Evolutionary conservation across 1,284 basidiomycete genomes (phyloP).

Genomic region (Wolfiporia cocos): DNA sequence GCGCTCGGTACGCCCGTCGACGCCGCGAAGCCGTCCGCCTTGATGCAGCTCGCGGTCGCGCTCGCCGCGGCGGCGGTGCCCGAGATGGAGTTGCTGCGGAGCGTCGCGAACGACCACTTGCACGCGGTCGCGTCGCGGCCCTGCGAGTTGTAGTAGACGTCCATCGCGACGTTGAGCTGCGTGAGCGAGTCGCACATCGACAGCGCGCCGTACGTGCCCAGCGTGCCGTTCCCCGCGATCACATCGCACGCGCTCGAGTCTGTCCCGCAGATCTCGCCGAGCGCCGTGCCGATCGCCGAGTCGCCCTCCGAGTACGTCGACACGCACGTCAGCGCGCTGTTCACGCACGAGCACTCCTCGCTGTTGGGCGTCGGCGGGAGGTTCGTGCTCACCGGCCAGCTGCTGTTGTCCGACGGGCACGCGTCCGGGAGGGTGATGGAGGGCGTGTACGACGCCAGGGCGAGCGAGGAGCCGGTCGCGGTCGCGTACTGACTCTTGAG

Average conservation of each 20-base stretch:
- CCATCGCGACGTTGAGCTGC: constrained; percentile 9
- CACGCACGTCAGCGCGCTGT: constrained; percentile 3
- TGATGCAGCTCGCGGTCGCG: constrained; percentile 4
- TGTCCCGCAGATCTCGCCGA: constrained; percentile 6
- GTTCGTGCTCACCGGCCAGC: constrained; percentile 5
- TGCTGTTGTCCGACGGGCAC: constrained; percentile 3
- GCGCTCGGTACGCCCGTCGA: constrained; percentile 6
- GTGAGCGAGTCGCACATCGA: constrained; percentile 6
- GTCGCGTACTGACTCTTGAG: constrained; percentile 5
- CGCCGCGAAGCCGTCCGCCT: neutral
- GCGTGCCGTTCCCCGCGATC: constrained; percentile 6
- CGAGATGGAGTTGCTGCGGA: neutral
- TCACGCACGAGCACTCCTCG: constrained; percentile 6
- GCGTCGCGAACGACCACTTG: constrained; percentile 7
- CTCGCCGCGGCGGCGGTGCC: constrained; percentile 2
- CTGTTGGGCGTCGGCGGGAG: constrained; percentile 7
- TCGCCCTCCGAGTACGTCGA: constrained; percentile 5
- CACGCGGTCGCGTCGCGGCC: constrained; percentile 5
- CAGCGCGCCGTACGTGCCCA: constrained; percentile 4
- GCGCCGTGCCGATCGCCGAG: constrained; percentile 4
- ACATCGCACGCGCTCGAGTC: neutral
- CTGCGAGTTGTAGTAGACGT: constrained; percentile 7
- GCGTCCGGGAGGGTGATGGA: constrained; percentile 5
- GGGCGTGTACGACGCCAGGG: constrained; percentile 4
- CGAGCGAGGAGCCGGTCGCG: constrained; percentile 1